Base-by-base conservation (phyloP, 805 yeast genomes). In the Starmerella sirachaensis region DNA sequence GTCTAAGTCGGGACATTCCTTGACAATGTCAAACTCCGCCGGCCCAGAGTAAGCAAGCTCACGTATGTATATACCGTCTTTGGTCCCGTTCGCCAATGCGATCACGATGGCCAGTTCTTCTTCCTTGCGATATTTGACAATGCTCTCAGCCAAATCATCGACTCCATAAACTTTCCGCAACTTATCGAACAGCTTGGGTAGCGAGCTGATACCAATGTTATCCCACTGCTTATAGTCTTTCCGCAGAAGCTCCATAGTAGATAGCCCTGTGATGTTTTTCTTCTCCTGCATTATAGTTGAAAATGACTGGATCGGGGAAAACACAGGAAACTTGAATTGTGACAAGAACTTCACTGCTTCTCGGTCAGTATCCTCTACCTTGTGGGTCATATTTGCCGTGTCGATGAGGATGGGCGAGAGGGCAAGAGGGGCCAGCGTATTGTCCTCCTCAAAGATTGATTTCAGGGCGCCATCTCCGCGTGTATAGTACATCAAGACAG, bases 151-250 rank as follows among this genome's bases (percentile, higher is more conserved):
- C 12, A 63, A 48, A 12, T 48, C 45, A 10, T 47, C 52, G 39
- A 53, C 56, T 12, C 54, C 47, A 5, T 47, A n/a, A n/a, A n/a
- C 37, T 10, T 49, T 19, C 13, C 18, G 24, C 0, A 81, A 47
- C 74, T 80, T 78, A 5, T 60, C 58, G 20, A 78, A 56, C 0
- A 83, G 65, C 54, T 72, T 76, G 2, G 78, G 81, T 8, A 78
- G 60, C 0, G 95, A 78, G 32, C 86, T 71, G 50, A 88, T 78
- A 0, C 97, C 97, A 10, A 84, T 64, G 4, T 46, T 57, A 3
- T 58, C 63, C 61, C 78, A 85, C 51, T 73, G 74, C 54, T 88
- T 88, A 59, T 81, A 88, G 55, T 88, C 98, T 56, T 85, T 86
- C 31, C 76, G 63, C 27, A 91, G 61, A 6, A 91, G 57, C 35